Conservation (phyloP, 306 rosid genomes). For the Castanea crenata region DNA sequence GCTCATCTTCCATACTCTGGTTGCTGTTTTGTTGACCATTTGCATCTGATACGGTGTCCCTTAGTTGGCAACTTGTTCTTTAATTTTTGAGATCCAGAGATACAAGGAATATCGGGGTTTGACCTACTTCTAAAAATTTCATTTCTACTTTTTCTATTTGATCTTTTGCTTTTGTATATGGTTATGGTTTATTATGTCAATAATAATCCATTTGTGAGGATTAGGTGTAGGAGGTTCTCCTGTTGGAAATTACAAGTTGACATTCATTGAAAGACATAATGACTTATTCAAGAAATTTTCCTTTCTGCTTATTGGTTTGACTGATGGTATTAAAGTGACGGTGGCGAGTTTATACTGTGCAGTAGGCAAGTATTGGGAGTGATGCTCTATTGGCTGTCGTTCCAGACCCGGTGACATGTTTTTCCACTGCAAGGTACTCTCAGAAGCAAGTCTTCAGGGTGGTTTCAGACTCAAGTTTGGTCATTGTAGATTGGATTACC, state of each 20-base stretch:
- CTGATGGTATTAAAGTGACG: slow-evolving; percentile 17
- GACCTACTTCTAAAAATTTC: neutral
- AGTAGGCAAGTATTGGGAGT: slow-evolving; percentile 82
- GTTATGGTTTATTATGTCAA: neutral
- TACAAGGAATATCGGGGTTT: neutral
- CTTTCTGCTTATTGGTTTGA: neutral
- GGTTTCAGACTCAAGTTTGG: slow-evolving; percentile 65
- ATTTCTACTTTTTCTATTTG: neutral
- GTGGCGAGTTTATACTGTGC: slow-evolving; percentile 31
- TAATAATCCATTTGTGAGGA: neutral
- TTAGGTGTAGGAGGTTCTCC: slow-evolving; percentile 1
- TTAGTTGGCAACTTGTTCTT: neutral
- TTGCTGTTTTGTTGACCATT: neutral
- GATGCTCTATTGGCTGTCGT: slow-evolving; percentile 73
- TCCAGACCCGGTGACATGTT: slow-evolving; percentile 98
- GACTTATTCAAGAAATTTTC: slow-evolving; percentile 1
- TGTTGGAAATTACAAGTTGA: neutral
- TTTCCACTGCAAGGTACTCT: slow-evolving; percentile 81
- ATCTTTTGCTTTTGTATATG: neutral
- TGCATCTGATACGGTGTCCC: neutral
- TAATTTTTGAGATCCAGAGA: neutral
- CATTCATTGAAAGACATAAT: neutral
- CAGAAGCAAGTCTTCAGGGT: slow-evolving; percentile 83
- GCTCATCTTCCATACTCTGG: neutral
- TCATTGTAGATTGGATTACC: slow-evolving; percentile 94